phyloP scores from a whole-genome alignment of 75 land plant genomes.

The Pinus taeda region DNA sequence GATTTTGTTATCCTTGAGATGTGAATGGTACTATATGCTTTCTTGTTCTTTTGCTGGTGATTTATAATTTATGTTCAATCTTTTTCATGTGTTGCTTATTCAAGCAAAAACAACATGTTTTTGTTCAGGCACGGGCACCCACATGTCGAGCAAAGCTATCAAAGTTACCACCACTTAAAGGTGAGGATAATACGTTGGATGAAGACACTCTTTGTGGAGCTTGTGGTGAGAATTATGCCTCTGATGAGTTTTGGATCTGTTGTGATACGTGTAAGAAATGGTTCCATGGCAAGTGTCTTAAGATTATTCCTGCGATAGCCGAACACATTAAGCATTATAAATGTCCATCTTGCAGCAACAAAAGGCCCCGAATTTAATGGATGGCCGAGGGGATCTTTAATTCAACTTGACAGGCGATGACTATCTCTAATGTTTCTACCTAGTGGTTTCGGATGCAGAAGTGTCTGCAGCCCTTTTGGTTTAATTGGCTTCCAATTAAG shows the following conservation, averaged over 20 bases:
- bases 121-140: conserved; percentile 22
- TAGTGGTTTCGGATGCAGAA: neutral
- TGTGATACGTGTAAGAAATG: conserved; percentile 59
- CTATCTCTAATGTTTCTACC: neutral
- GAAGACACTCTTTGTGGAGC: conserved; percentile 66
- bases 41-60: neutral
- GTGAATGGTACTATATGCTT: neutral
- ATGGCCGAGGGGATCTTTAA: neutral
- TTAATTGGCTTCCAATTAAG: neutral
- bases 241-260: conserved; percentile 67
- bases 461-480: neutral
- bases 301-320: conserved; percentile 62
- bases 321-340: conserved; percentile 77
- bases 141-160: conserved; percentile 20
- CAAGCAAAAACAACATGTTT: neutral
- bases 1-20: no score
- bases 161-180: conserved; percentile 33
- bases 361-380: conserved; percentile 27
- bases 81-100: neutral
- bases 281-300: conserved; percentile 74
- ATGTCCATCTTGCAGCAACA: conserved; percentile 60
- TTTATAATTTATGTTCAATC: neutral
- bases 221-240: conserved; percentile 53
- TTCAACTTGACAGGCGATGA: neutral
- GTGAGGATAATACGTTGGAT: conserved; percentile 31